These are phyloP conservation scores for Puccinia brachypodii DNA, from an alignment of 1,284 basidiomycete species.

Conservation along the genomic window DNA sequence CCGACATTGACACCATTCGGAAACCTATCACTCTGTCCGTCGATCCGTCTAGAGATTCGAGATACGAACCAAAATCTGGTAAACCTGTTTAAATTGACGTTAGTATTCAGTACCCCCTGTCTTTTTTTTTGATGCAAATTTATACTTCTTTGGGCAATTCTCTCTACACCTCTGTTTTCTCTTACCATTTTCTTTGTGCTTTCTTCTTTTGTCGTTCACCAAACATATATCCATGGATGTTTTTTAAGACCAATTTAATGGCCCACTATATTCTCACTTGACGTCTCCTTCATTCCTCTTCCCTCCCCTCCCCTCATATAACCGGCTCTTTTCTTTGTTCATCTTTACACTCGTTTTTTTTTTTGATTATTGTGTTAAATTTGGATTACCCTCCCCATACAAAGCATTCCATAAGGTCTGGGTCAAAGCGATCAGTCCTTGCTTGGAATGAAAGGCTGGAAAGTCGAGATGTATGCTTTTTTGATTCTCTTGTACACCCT, in stretches of 20 bases:
- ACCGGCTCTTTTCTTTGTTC: neutral
- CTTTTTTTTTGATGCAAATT: too few relatives aligned
- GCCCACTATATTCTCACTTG: neutral
- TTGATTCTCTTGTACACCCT: too few relatives aligned
- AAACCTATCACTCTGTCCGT: conserved; percentile 7
- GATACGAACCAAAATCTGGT: neutral
- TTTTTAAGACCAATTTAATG: neutral
- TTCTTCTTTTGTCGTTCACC: neutral
- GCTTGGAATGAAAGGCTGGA: too few relatives aligned
- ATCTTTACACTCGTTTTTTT: too few relatives aligned
- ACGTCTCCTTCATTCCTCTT: neutral
- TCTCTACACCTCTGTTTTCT: neutral
- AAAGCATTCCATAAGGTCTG: too few relatives aligned
- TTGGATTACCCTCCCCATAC: too few relatives aligned
- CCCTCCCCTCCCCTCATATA: neutral
- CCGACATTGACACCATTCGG: neutral
- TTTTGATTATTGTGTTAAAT: too few relatives aligned
- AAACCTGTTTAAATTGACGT: conserved; percentile 7
- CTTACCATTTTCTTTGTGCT: neutral
- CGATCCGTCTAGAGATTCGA: neutral
- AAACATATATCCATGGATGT: neutral
- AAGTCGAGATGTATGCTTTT: too few relatives aligned
- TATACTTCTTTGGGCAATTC: neutral
- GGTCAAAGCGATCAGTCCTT: too few relatives aligned
- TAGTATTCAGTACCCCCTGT: neutral